Evolutionary conservation across 106 monocot species (phyloP).

Genomic region (Xerophyta viscosa): DNA sequence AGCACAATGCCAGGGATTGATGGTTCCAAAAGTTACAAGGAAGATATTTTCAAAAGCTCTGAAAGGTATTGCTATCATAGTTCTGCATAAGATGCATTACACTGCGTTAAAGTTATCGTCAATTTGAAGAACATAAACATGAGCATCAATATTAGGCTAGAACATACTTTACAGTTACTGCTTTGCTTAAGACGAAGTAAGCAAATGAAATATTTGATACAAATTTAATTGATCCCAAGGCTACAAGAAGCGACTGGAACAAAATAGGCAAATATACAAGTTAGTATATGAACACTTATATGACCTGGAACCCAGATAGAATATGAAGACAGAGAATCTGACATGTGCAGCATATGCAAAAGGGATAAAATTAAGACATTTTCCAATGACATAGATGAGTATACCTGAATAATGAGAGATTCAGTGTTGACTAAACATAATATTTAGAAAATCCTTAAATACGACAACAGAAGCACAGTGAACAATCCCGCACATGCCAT

Average conservation of each 20-base stretch:
- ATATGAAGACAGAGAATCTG: too few relatives aligned
- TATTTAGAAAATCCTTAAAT: too few relatives aligned
- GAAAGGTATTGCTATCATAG: conserved; percentile 78
- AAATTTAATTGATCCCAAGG: conserved; percentile 93
- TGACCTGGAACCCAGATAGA: too few relatives aligned
- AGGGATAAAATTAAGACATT: conserved; percentile 90
- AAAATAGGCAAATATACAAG: too few relatives aligned
- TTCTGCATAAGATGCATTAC: conserved; percentile 36
- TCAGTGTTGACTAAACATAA: neutral
- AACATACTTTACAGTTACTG: conserved; percentile 70
- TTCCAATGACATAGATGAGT: conserved; percentile 71
- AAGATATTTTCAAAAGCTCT: conserved; percentile 89
- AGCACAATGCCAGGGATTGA: conserved; percentile 80
- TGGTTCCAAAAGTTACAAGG: conserved; percentile 94
- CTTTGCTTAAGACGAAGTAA: conserved; percentile 89
- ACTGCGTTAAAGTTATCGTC: neutral
- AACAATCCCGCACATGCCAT: too few relatives aligned
- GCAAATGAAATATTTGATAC: conserved; percentile 95
- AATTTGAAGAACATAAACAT: neutral
- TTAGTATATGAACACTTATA: too few relatives aligned
- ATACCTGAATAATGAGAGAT: conserved; percentile 47
- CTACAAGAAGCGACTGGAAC: conserved; percentile 98
- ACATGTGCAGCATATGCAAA: conserved; percentile 99
- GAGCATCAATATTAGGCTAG: neutral
- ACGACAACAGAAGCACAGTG: too few relatives aligned